These are phyloP conservation scores for Beauveria sp. DNA, from an alignment of 2,329 filamentous ascomycete species.

Conservation along the genomic window DNA sequence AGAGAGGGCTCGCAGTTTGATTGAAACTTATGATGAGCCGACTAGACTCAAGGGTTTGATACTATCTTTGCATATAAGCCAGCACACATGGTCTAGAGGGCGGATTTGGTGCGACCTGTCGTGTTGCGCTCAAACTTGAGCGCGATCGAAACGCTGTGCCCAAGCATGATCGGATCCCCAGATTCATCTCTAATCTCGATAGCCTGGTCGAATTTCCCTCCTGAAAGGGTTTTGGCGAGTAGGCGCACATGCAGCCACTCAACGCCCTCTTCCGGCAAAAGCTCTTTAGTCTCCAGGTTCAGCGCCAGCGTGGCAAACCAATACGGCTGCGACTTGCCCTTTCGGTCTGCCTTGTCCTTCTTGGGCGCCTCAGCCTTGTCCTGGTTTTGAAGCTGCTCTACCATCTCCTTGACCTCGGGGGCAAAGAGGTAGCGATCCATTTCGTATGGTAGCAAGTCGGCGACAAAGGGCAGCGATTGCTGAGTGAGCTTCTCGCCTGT, in stretches of 20 bases:
- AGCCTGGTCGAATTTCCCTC: constrained; percentile 66
- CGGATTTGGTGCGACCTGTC: neutral
- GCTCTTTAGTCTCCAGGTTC: constrained; percentile 66
- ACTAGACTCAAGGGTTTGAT: neutral
- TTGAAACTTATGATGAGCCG: too few relatives aligned
- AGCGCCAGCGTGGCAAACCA: constrained; percentile 68
- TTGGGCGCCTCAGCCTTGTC: neutral
- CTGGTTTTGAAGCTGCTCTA: neutral
- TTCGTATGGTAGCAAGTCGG: constrained; percentile 32
- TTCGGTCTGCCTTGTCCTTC: constrained; percentile 11
- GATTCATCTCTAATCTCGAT: constrained; percentile 50
- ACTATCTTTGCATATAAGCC: neutral
- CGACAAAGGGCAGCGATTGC: constrained; percentile 52
- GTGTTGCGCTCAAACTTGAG: constrained; percentile 13
- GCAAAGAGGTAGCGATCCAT: constrained; percentile 43
- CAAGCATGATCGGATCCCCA: constrained; percentile 16
- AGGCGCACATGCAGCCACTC: constrained; percentile 63
- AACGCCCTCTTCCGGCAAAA: constrained; percentile 55
- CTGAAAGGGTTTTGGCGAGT: constrained; percentile 57
- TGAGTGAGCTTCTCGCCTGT: constrained; percentile 54
- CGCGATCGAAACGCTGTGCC: constrained; percentile 5
- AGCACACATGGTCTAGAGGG: neutral
- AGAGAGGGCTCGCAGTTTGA: too few relatives aligned
- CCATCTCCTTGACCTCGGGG: neutral
- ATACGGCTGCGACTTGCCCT: constrained; percentile 23